These are phyloP conservation scores for Ephemerocybe angulata DNA, from an alignment of 768 basidiomycete species.

Conservation along the genomic window DNA sequence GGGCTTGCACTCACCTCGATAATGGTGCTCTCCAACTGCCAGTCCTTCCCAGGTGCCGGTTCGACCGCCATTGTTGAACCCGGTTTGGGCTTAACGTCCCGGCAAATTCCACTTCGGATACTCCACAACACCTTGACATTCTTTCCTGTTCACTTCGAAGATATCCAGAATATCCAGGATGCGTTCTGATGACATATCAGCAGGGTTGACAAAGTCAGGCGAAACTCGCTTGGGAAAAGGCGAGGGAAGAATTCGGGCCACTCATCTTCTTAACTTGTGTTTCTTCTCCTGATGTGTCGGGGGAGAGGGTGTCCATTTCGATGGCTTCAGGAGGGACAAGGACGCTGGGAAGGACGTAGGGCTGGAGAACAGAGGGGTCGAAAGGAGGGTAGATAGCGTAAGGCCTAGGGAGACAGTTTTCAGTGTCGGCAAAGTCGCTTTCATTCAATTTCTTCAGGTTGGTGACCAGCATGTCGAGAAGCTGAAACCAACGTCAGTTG, in stretches of 20 bases:
- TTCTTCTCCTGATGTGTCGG: slow-evolving; percentile 54
- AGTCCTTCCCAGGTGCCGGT: slow-evolving; percentile 61
- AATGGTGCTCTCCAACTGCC: slow-evolving; percentile 86
- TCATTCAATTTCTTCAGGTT: slow-evolving; percentile 61
- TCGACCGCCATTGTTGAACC: slow-evolving; percentile 51
- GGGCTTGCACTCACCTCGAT: slow-evolving; percentile 65
- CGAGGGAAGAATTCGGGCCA: slow-evolving; percentile 72
- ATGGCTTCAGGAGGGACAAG: slow-evolving; percentile 87
- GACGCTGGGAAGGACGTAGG: slow-evolving; percentile 71
- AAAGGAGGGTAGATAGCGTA: slow-evolving; percentile 49
- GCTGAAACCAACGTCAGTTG: slow-evolving; percentile 38
- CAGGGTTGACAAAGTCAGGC: slow-evolving; percentile 66
- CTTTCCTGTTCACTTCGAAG: slow-evolving; percentile 95
- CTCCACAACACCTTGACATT: slow-evolving; percentile 84
- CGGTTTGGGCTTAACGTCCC: slow-evolving; percentile 83
- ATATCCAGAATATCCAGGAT: slow-evolving; percentile 79
- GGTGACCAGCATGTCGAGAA: slow-evolving; percentile 68
- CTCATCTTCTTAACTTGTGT: slow-evolving; percentile 76
- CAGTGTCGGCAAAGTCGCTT: slow-evolving; percentile 54
- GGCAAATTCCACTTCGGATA: slow-evolving; percentile 78
- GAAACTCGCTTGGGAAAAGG: slow-evolving; percentile 67
- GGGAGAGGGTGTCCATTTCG: slow-evolving; percentile 64
- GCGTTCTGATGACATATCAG: slow-evolving; percentile 72
- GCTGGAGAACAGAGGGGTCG: slow-evolving; percentile 34
- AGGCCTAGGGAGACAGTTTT: slow-evolving; percentile 60